These are phyloP conservation scores for Boletus tomentosulus DNA, from an alignment of 768 basidiomycete genomes.

Conservation along the genomic window DNA sequence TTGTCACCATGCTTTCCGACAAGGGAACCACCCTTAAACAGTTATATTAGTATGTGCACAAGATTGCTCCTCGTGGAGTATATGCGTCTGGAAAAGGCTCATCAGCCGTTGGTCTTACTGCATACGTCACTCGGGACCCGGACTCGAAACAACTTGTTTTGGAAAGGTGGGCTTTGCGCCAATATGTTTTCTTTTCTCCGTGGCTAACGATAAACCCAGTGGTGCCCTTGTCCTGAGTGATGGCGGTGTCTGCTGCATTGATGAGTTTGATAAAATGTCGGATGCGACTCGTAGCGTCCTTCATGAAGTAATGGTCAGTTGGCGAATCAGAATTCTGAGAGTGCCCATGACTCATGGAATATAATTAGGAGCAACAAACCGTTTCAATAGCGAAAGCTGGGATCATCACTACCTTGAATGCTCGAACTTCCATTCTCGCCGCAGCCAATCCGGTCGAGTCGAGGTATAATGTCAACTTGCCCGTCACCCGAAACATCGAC, in stretches of 20 bases:
- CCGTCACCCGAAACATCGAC: conserved; percentile 95
- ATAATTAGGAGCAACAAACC: conserved; percentile 93
- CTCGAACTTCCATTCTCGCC: conserved; percentile 95
- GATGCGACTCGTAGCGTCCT: conserved; percentile 95
- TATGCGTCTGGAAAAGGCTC: conserved; percentile 98
- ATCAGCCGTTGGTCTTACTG: conserved; percentile 96
- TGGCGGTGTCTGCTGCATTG: conserved; percentile 97
- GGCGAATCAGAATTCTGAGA: not conserved
- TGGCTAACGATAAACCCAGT: conserved; percentile 36
- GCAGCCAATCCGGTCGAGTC: conserved; percentile 97
- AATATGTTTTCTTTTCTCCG: not conserved
- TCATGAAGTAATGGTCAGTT: conserved; percentile 93
- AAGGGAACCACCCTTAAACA: not conserved
- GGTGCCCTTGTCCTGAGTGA: conserved; percentile 93
- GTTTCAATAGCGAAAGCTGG: conserved; percentile 99
- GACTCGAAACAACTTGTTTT: conserved; percentile 98
- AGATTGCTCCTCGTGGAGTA: conserved; percentile 96
- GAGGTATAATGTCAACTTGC: conserved; percentile 87
- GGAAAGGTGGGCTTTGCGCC: conserved; percentile 63
- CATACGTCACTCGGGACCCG: conserved; percentile 96
- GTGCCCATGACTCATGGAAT: not conserved
- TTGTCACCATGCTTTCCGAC: not conserved
- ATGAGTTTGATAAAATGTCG: conserved; percentile 99
- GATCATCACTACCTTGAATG: conserved; percentile 97
- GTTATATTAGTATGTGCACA: conserved; percentile 83